Base-by-base conservation (phyloP, 495 filamentous ascomycete genomes). In the Podospora tetraspora region DNA sequence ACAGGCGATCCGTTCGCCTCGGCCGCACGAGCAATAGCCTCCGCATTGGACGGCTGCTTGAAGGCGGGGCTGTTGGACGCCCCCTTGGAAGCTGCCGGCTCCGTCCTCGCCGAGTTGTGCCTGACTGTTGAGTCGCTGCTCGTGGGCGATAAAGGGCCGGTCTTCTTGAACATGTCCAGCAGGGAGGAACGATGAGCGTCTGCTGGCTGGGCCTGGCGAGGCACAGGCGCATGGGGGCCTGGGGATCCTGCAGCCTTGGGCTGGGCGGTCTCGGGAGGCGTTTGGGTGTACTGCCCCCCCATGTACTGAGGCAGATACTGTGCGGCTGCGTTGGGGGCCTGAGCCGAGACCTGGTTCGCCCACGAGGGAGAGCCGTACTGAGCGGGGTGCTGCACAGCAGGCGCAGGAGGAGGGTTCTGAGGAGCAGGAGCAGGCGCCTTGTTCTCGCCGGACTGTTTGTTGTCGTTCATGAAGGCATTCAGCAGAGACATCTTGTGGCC, bases 401-500 rank as follows among this genome's bases (percentile, higher is more conserved):
- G 60, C 22, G 68, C 66, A 58, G 30, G 23, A 27, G 73, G 16
- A 59, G 52, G 61, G 16, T 66, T 67, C 43, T 70, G 71, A 29
- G 70, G 34, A 19, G 59, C 34, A 19, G 52, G 59, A 61, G 34
- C 71, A 23, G 65, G 66, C 0, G 68, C 61, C 22, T 69, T 70
- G 32, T 65, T 67, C 7, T 73, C 68, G 23, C 60, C 34, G 22
- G 30, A 62, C 12, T 64, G 61, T 52, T 37, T 75, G 24, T 59
- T 68, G 16, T 76, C 75, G 21, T 69, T 73, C 63, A 89, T 92
- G 76, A 92, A 90, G 2, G 88, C 82, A 72, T 84, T 88, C 59
- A 92, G 76, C 7, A 92, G 75, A 29, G 86, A 83, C 63, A 87
- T 78, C 5, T 88, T 86, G 73, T 92, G 90, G 56, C 79, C 84